Percentiles rank a stretch among this genome's conserved stretches.
Evolutionary conservation across 2,329 filamentous ascomycete genomes (phyloP).

Genomic region (Blastomyces gilchristii): DNA sequence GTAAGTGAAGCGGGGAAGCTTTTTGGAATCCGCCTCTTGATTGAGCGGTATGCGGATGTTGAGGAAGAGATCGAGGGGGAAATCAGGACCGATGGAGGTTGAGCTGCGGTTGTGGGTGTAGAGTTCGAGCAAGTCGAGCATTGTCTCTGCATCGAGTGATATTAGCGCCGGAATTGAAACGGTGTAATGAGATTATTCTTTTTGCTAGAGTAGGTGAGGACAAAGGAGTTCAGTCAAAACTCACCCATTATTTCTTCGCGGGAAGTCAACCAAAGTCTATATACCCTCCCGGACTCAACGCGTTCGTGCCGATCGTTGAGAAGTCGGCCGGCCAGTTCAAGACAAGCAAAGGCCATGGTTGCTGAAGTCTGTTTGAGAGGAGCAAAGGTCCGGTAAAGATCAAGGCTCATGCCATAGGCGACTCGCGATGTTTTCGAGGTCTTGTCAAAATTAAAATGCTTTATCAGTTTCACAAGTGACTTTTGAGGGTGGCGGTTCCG

Average conservation of each 20-base stretch:
- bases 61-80: conserved; percentile 69
- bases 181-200: not conserved
- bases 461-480: conserved; percentile 67
- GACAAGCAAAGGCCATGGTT: conserved; percentile 71
- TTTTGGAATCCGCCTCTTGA: conserved; percentile 58
- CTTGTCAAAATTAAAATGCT: conserved; percentile 46
- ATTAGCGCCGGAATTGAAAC: conserved; percentile 26
- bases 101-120: conserved; percentile 73
- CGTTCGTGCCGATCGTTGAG: conserved; percentile 45
- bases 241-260: conserved; percentile 41
- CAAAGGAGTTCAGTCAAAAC: conserved; percentile 10
- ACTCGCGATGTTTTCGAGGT: conserved; percentile 32
- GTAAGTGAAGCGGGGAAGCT: conserved; percentile 54
- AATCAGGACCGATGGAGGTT: conserved; percentile 62
- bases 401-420: conserved; percentile 73
- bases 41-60: conserved; percentile 80
- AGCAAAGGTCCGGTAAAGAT: conserved; percentile 86
- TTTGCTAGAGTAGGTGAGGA: conserved; percentile 5
- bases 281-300: conserved; percentile 41
- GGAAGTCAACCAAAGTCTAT: conserved; percentile 39
- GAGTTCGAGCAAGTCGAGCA: conserved; percentile 82
- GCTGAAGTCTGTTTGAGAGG: conserved; percentile 81
- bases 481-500: conserved; percentile 80
- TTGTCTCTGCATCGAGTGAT: conserved; percentile 55
- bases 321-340: conserved; percentile 70